Conservation (phyloP, 169 alveolate species). For the Babesia gibsoni region DNA sequence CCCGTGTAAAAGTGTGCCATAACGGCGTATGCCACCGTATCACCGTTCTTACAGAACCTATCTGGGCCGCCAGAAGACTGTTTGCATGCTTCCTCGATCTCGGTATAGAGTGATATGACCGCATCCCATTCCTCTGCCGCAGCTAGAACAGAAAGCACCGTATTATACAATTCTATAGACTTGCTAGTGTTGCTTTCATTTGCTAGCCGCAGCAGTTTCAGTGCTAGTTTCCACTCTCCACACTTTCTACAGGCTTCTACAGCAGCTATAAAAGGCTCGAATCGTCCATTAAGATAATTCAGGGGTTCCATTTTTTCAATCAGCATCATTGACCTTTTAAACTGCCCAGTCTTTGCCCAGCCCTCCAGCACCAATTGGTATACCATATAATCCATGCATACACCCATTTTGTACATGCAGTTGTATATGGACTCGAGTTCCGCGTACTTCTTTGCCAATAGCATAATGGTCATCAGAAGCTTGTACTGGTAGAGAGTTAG, state of each 20-base stretch:
- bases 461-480: conserved; percentile 30
- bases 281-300: neutral
- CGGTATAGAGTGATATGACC: conserved; percentile 22
- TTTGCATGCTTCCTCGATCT: neutral
- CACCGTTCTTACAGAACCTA: conserved; percentile 24
- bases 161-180: conserved; percentile 37
- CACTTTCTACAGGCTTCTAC: conserved; percentile 43
- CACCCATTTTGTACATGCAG: neutral
- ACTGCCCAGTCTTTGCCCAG: conserved; percentile 46
- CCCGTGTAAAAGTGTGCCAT: conserved; percentile 43
- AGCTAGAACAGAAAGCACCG: conserved; percentile 40
- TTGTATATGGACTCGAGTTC: conserved; percentile 30
- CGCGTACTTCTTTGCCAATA: conserved; percentile 11
- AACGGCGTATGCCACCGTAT: conserved; percentile 41
- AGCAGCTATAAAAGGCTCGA: conserved; percentile 34
- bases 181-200: neutral
- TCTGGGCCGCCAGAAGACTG: neutral
- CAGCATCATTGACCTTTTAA: conserved; percentile 23
- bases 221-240: conserved; percentile 64
- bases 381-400: neutral
- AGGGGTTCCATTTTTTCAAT: conserved; percentile 25
- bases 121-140: conserved; percentile 59
- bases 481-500: conserved; percentile 30
- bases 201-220: conserved; percentile 50
- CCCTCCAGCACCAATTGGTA: conserved; percentile 38